Percentiles rank a stretch among this genome's conserved stretches.
These are phyloP conservation scores for Mycena belliarum DNA, from an alignment of 768 basidiomycete genomes.

Conservation along the genomic window DNA sequence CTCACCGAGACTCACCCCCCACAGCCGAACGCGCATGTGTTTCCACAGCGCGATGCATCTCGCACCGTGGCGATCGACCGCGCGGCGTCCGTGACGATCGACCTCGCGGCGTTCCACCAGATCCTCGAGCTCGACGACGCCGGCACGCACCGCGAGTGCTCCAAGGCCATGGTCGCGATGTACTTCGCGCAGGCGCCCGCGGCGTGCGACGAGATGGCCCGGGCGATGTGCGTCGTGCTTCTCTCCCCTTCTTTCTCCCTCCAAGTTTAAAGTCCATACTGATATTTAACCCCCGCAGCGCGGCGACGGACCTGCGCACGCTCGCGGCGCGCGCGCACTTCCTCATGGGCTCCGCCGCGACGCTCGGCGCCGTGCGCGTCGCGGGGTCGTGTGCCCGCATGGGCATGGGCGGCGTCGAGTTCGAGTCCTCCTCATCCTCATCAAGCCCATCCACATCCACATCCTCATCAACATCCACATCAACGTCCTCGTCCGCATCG, in stretches of 20 bases:
- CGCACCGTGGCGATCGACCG: too few relatives aligned
- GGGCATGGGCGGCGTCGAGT: constrained; percentile 70
- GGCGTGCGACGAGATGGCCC: constrained; percentile 61
- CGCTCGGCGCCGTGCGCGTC: constrained; percentile 65
- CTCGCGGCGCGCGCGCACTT: constrained; percentile 71
- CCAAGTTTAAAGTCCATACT: not conserved
- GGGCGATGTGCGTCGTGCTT: constrained; percentile 51
- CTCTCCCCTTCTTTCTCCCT: too few relatives aligned
- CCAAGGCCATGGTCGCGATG: constrained; percentile 53
- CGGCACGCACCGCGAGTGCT: constrained; percentile 43
- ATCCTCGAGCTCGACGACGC: constrained; percentile 73
- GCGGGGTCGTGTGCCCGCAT: constrained; percentile 66
- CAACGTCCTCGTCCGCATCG: too few relatives aligned
- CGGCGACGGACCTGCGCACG: constrained; percentile 44
- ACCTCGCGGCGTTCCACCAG: constrained; percentile 64
- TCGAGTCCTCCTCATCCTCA: too few relatives aligned
- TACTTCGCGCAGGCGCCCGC: constrained; percentile 62
- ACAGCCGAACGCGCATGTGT: too few relatives aligned
- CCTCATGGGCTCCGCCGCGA: constrained; percentile 77
- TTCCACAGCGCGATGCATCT: not conserved
- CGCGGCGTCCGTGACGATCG: too few relatives aligned
- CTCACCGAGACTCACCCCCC: too few relatives aligned
- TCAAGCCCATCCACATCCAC: too few relatives aligned
- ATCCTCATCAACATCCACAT: too few relatives aligned
- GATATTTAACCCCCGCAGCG: constrained; percentile 29